phyloP scores from a whole-genome alignment of 225 moss, liverwort and hornwort species.

The Climacium dendroides region DNA sequence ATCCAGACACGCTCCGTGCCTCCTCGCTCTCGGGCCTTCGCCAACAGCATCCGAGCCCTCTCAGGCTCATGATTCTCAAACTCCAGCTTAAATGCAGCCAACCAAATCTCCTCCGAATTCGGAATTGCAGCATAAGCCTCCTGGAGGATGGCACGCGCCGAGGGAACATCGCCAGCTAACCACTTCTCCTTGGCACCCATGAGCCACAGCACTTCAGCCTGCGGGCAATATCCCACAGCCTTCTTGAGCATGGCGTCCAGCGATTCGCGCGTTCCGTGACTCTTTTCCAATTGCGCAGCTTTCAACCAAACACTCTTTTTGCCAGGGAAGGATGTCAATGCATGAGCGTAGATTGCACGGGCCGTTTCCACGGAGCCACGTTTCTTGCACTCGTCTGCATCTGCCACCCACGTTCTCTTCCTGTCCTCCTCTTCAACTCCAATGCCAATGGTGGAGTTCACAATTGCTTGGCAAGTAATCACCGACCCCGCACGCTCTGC shows the following conservation, averaged over 20 bases:
- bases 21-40: slow-evolving; percentile 88
- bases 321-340: slow-evolving; percentile 63
- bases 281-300: slow-evolving; percentile 86
- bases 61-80: slow-evolving; percentile 96
- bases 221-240: slow-evolving; percentile 86
- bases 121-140: slow-evolving; percentile 87
- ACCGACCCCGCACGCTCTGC: slow-evolving; percentile 82
- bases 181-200: slow-evolving; percentile 98
- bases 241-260: slow-evolving; percentile 74
- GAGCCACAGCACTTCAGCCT: slow-evolving; percentile 87
- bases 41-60: slow-evolving; percentile 86
- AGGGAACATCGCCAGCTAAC: slow-evolving; percentile 86
- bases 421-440: slow-evolving; percentile 95
- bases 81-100: slow-evolving; percentile 94
- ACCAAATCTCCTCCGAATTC: slow-evolving; percentile 89
- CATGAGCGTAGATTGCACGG: slow-evolving; percentile 78
- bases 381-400: slow-evolving; percentile 83
- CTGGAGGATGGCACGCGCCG: slow-evolving; percentile 73
- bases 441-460: slow-evolving; percentile 74
- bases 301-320: slow-evolving; percentile 88
- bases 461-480: slow-evolving; percentile 70
- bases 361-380: slow-evolving; percentile 82
- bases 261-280: slow-evolving; percentile 66
- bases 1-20: slow-evolving; percentile 99
- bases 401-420: slow-evolving; percentile 95